These are phyloP conservation scores for Cavenderia fasciculata DNA, from an alignment of 78 protist species.

Conservation along the genomic window DNA sequence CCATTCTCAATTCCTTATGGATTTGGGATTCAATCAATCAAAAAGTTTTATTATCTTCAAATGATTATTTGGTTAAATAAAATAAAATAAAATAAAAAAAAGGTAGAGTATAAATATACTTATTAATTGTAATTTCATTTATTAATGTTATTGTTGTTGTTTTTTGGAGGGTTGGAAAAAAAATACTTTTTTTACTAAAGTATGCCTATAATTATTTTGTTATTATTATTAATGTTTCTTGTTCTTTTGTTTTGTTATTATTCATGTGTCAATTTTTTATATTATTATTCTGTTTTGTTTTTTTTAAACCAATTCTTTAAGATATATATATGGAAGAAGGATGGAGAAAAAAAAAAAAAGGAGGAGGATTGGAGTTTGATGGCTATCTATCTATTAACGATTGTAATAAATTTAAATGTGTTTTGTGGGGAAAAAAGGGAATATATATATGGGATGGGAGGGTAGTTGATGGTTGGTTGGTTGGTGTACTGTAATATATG, in stretches of 20 bases:
- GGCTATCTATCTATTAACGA: too few species aligned
- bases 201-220: neutral
- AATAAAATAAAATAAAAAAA: too few species aligned
- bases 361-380: neutral
- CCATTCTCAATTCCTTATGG: slow-evolving; percentile 24
- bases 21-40: slow-evolving; percentile 68
- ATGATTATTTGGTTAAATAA: neutral
- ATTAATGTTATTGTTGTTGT: too few species aligned
- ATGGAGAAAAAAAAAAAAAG: neutral
- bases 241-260: neutral
- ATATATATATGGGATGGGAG: too few species aligned
- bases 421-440: too few species aligned
- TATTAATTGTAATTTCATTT: too few species aligned
- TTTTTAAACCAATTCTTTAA: neutral
- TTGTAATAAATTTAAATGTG: too few species aligned
- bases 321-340: neutral
- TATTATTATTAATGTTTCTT: neutral
- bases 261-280: neutral
- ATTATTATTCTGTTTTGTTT: neutral
- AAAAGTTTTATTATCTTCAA: neutral
- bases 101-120: too few species aligned
- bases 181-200: neutral
- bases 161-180: too few species aligned
- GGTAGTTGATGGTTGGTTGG: too few species aligned
- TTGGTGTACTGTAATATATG: too few species aligned